Evolutionary conservation across 2,329 filamentous ascomycete genomes (phyloP).

Genomic region (Diplocarpon mali): DNA sequence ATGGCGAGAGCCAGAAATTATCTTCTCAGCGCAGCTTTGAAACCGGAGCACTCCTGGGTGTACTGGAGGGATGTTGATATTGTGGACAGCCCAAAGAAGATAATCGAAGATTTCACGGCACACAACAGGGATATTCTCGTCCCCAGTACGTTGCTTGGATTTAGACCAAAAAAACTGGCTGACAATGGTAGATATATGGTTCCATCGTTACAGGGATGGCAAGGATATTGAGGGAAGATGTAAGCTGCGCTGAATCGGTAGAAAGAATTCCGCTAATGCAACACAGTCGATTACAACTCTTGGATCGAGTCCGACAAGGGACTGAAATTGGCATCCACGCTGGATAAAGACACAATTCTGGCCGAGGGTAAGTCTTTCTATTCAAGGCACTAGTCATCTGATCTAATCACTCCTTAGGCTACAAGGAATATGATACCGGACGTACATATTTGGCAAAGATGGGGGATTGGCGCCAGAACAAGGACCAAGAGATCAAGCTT

Average conservation of each 20-base stretch:
- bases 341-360: conserved; percentile 72
- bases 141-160: conserved; percentile 58
- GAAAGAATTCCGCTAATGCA: conserved; percentile 10
- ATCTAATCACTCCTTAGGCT: conserved; percentile 42
- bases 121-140: conserved; percentile 90
- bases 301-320: conserved; percentile 91
- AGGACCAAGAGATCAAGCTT: conserved; percentile 82
- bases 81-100: conserved; percentile 73
- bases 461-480: conserved; percentile 87
- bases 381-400: neutral
- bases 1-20: conserved; percentile 92
- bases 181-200: conserved; percentile 71
- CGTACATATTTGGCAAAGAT: conserved; percentile 81
- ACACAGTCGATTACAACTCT: conserved; percentile 89
- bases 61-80: conserved; percentile 99
- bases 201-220: conserved; percentile 66
- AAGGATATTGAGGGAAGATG: conserved; percentile 93
- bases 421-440: conserved; percentile 86
- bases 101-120: conserved; percentile 89
- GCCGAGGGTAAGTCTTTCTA: conserved; percentile 59
- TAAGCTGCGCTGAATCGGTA: conserved; percentile 35
- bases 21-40: conserved; percentile 70
- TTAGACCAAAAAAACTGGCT: conserved; percentile 13
- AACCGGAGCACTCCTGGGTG: conserved; percentile 94
- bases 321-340: conserved; percentile 56